Conservation (phyloP, 176 grass and related monocot species). For the Oryza longistaminata region DNA sequence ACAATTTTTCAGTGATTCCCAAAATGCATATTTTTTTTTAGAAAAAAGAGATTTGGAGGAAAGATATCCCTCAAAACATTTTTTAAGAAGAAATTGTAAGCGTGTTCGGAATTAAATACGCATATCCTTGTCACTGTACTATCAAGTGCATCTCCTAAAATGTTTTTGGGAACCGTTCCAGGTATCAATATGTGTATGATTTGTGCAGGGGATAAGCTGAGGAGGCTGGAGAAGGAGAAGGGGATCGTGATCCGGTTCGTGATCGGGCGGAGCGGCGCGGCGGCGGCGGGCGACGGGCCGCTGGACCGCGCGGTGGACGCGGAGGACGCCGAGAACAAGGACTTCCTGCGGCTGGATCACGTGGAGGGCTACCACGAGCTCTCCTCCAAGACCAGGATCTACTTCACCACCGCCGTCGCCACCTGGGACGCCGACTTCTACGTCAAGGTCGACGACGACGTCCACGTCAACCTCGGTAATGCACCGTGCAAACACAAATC, state of each 20-base stretch:
- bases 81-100: too few relatives aligned
- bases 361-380: slow-evolving; percentile 89
- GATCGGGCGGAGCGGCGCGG: slow-evolving; percentile 73
- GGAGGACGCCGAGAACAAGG: slow-evolving; percentile 66
- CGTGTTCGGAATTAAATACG: too few relatives aligned
- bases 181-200: too few relatives aligned
- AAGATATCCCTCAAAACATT: too few relatives aligned
- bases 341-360: slow-evolving; percentile 86
- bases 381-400: slow-evolving; percentile 84
- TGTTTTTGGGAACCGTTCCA: too few relatives aligned
- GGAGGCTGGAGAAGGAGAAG: slow-evolving; percentile 78
- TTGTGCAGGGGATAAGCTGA: slow-evolving; percentile 60
- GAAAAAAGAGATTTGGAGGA: too few relatives aligned
- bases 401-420: slow-evolving; percentile 75
- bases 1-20: too few relatives aligned
- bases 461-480: slow-evolving; percentile 95
- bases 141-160: too few relatives aligned
- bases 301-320: slow-evolving; percentile 69
- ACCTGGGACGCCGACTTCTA: slow-evolving; percentile 98
- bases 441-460: slow-evolving; percentile 96
- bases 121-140: too few relatives aligned
- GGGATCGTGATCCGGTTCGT: slow-evolving; percentile 90
- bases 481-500: background rate
- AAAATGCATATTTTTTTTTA: too few relatives aligned
- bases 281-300: slow-evolving; percentile 33